Evolutionary conservation across 1,284 basidiomycete genomes (phyloP), one percentile per base, ranked within the genome.

Genomic region (Stygiomarasmius scandens): DNA sequence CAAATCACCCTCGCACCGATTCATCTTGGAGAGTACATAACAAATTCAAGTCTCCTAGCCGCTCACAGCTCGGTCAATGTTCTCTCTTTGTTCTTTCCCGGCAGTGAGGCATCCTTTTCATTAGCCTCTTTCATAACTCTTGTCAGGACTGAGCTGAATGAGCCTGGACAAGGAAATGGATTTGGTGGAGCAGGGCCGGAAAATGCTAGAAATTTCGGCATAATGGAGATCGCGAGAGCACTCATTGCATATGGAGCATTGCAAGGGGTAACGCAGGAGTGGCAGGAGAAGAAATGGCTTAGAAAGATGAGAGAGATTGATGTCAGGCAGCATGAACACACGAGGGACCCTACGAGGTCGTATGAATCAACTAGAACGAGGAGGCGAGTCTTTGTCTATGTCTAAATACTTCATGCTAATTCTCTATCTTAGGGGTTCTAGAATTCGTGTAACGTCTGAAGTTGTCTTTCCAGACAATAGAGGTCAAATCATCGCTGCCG

Each of bases 41-140:
- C 90, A n/a, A 84, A 85, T 1, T 87, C 88, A 1, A 88, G 86
- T 3, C 75, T 92, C 46, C 75, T 85, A 16, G 89, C 88, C 1
- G 90, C 88, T 0, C 83, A 89, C 55, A 83, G 83, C 58, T 89
- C 89, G 23, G 83, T 92, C 58, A 89, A 90, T 64, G 78, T 85
- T 45, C 79, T 92, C 36, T 82, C 86, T 9, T 77, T 81, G 46
- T 83, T 92, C 60, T 88, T 90, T 66, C 87, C 89, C 1, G 86
- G 87, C 64, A 86, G 83, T 66, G 90, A 92, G 61, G 87, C 89
- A 3, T 86, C 86, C 16, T 90, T 91, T 69, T 90, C 89, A 2
- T 75, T 92, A 14, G 85, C 84, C 12, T 87, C 88, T n/a, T 91
- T 92, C 70, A 84, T 91, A 50, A 79, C 77, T 23, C 82, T 92